phyloP scores from a whole-genome alignment of 2,329 filamentous ascomycete species.

The Fusarium sp. region DNA sequence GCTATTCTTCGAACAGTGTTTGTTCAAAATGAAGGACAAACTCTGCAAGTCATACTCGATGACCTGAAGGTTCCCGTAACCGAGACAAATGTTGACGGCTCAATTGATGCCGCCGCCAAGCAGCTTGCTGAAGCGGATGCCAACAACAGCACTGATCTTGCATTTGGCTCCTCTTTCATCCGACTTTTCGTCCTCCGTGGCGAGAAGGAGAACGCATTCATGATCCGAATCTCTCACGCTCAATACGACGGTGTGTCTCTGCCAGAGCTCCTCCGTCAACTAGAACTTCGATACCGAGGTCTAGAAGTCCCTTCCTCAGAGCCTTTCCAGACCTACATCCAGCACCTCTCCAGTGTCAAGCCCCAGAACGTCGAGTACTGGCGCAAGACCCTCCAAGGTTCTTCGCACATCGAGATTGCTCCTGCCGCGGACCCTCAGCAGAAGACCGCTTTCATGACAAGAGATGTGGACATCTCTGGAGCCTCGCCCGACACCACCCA shows the following conservation, averaged over 20 bases:
- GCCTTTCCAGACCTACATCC: slow-evolving; percentile 37
- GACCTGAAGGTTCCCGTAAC: slow-evolving; percentile 33
- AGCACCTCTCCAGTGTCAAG: slow-evolving; percentile 13
- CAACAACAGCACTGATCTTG: slow-evolving; percentile 19
- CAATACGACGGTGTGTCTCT: slow-evolving; percentile 63
- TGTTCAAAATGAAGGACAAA: slow-evolving; percentile 22
- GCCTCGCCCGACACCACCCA: slow-evolving; percentile 42
- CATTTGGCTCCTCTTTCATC: slow-evolving; percentile 31
- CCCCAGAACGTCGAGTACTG: slow-evolving; percentile 32
- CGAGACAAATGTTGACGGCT: slow-evolving; percentile 1
- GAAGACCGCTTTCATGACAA: slow-evolving; percentile 44
- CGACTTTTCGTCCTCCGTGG: slow-evolving; percentile 36
- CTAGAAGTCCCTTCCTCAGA: slow-evolving; percentile 29
- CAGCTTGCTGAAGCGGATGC: slow-evolving; percentile 31
- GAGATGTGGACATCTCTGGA: slow-evolving; percentile 41
- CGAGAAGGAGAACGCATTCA: slow-evolving; percentile 35
- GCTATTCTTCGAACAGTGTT: slow-evolving; percentile 45
- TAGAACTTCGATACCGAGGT: slow-evolving; percentile 54
- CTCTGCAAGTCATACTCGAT: slow-evolving; percentile 40
- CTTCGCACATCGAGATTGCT: slow-evolving; percentile 37
- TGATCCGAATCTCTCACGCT: slow-evolving; percentile 57
- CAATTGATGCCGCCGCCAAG: slow-evolving; percentile 34
- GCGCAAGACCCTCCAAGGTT: slow-evolving; percentile 34
- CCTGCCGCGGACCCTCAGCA: slow-evolving; percentile 19
- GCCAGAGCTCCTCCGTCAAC: slow-evolving; percentile 55